phyloP scores from a whole-genome alignment of 371 early-diverging fungal genomes.

The Lichtheimia ramosa region DNA sequence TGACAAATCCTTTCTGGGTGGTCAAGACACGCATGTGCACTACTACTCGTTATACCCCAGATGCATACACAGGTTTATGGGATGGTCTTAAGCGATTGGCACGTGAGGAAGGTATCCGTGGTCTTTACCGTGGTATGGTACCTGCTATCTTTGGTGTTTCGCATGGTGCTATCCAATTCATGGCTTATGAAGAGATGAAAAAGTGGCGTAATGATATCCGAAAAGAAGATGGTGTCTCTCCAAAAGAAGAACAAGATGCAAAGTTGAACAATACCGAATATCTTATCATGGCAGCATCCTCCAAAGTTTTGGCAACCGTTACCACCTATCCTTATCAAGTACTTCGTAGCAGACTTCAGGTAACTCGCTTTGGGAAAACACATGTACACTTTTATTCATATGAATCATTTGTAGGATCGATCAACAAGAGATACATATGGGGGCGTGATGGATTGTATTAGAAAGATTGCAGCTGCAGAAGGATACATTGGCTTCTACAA shows the following conservation, averaged over 20 bases:
- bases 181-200: constrained; percentile 96
- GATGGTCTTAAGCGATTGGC: constrained; percentile 70
- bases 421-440: constrained; percentile 52
- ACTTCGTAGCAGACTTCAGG: constrained; percentile 82
- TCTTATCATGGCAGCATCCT: constrained; percentile 81
- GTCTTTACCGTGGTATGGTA: constrained; percentile 85
- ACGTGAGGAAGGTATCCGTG: constrained; percentile 78
- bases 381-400: background rate
- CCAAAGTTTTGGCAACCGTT: constrained; percentile 87
- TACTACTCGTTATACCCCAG: constrained; percentile 60
- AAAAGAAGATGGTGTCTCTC: constrained; percentile 21
- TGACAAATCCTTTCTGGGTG: constrained; percentile 94
- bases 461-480: constrained; percentile 72
- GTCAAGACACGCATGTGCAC: constrained; percentile 94
- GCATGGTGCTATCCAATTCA: constrained; percentile 96
- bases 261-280: constrained; percentile 70
- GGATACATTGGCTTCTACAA: constrained; percentile 92
- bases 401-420: constrained; percentile 22
- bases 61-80: constrained; percentile 74
- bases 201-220: constrained; percentile 56
- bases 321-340: constrained; percentile 97
- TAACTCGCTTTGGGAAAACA: constrained; percentile 24
- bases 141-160: constrained; percentile 90
- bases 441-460: constrained; percentile 73
- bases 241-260: constrained; percentile 41